Evolutionary conservation across 495 filamentous ascomycete genomes (phyloP), one percentile per base, ranked within the genome.

Genomic region (Aspergillus saccharolyticus): DNA sequence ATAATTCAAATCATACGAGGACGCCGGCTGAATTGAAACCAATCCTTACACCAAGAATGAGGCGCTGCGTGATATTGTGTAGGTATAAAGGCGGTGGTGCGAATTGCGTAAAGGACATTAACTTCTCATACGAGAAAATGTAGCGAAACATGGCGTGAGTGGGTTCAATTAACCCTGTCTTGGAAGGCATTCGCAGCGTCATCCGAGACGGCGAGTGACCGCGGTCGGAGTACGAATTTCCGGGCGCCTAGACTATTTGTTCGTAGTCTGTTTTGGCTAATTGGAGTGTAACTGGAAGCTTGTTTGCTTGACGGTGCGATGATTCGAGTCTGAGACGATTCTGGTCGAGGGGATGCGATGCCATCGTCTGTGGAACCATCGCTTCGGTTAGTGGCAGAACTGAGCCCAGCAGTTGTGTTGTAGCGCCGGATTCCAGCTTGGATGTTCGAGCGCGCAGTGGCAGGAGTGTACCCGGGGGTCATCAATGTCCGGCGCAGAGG

Each of bases 391-490:
- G 25, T 52, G 46, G 68, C 55, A 33, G 66, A 57, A 50, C 69
- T 52, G 55, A 66, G 53, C 43, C 57, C 62, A n/a, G 73, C 51
- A 18, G 70, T 61, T 16, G 73, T 48, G 2, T 72, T 74, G 51
- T 79, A 81, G n/a, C 77, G 70, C 20, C 77, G 73, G n/a, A 69
- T 75, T 21, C 76, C 77, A 16, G 71, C 74, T 55, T 78, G 76
- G 54, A 78, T 73, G 50, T 69, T 75, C 33, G 71, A 66, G 52
- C 73, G 70, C 10, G 77, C 67, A 17, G 76, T 73, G 18, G 70
- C 63, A n/a, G 79, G 76, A 2, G 75, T 72, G 42, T 73, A 42
- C 59, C 62, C 42, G 9, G 75, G 69, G 10, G 73, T 66, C 61
- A 75, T 70, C 33, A 78, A 72, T 62, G 68, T 76, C 48, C 77